Conservation (phyloP, 306 rosid genomes). For the Cucurbita argyrosperma region DNA sequence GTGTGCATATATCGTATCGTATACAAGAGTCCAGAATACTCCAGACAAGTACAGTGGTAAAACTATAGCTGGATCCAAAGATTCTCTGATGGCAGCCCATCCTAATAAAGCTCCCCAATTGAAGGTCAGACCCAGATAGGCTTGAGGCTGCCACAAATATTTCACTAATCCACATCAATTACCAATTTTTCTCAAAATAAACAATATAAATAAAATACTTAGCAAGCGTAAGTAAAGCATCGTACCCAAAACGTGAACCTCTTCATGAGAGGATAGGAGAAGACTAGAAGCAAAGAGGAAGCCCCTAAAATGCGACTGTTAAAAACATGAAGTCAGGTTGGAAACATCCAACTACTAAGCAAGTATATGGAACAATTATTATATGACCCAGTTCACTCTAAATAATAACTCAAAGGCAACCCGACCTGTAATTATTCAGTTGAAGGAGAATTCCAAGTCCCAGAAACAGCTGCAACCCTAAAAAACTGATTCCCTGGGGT, state of each 20-base stretch:
- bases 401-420: neutral
- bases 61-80: constrained; percentile 62
- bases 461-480: constrained; percentile 75
- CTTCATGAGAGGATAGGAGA: constrained; percentile 94
- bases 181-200: neutral
- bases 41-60: constrained; percentile 78
- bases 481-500: constrained; percentile 70
- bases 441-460: constrained; percentile 87
- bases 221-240: neutral
- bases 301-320: constrained; percentile 75
- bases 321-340: constrained; percentile 10
- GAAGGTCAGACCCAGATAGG: constrained; percentile 75
- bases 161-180: neutral
- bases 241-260: constrained; percentile 83
- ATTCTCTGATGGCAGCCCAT: constrained; percentile 80
- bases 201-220: neutral
- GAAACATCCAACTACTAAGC: neutral
- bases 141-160: constrained; percentile 68
- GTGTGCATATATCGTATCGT: constrained; percentile 90
- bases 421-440: constrained; percentile 69
- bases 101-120: constrained; percentile 96
- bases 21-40: constrained; percentile 85
- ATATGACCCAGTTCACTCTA: neutral
- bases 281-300: constrained; percentile 75
- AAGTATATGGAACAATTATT: neutral